Evolutionary conservation across 768 basidiomycete genomes (phyloP).

Genomic region (Auricularia auricula-judae): DNA sequence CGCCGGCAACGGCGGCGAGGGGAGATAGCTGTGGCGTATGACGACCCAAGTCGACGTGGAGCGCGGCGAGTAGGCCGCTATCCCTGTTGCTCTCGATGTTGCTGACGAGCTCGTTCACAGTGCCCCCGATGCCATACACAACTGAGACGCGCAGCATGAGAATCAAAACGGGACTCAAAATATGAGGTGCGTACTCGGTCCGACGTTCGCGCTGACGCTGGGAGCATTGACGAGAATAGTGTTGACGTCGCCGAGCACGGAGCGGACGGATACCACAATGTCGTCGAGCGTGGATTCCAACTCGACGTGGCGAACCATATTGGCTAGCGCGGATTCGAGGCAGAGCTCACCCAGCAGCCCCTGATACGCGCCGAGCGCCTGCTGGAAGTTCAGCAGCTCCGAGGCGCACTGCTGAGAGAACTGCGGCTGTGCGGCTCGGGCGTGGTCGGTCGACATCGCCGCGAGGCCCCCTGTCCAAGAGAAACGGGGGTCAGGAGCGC

Average conservation of each 20-base stretch:
- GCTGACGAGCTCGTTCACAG: not conserved
- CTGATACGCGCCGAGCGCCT: not conserved
- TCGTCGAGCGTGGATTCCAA: not conserved
- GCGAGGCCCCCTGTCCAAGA: not conserved
- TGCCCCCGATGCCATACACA: not conserved
- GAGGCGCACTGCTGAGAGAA: not conserved
- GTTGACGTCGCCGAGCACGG: not conserved
- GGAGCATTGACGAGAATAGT: not conserved
- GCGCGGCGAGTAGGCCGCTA: not conserved
- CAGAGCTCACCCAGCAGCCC: not conserved
- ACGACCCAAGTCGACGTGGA: not conserved
- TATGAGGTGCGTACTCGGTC: not conserved
- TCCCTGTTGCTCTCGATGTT: not conserved
- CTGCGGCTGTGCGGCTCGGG: not conserved
- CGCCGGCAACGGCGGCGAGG: not conserved
- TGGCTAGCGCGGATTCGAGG: not conserved
- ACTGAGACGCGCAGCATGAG: not conserved
- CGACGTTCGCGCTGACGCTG: not conserved
- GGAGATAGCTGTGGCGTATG: not conserved
- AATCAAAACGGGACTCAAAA: not conserved
- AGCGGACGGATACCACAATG: not conserved
- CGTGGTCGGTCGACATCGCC: not conserved
- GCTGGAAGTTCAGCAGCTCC: not conserved
- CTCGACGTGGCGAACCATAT: not conserved
- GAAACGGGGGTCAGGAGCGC: not conserved